Conservation (phyloP, 768 basidiomycete species). For the Termitomyces sp. region DNA sequence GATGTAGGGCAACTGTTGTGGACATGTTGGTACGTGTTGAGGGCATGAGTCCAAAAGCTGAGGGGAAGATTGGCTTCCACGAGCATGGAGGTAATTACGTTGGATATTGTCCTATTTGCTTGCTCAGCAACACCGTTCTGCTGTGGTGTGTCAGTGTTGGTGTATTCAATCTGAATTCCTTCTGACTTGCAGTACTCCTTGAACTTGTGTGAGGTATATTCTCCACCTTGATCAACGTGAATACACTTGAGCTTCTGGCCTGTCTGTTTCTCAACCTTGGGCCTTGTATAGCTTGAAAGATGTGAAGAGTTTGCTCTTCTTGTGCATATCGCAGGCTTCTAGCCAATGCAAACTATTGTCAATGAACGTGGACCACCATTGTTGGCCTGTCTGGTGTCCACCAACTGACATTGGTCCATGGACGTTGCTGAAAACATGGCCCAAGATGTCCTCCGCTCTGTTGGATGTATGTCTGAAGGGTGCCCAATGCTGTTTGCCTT, state of each 20-base stretch:
- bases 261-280: conserved; percentile 24
- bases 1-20: conserved; percentile 4
- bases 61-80: conserved; percentile 3
- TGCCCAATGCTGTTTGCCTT: no score
- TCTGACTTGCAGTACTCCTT: conserved; percentile 16
- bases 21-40: neutral
- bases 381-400: neutral
- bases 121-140: no score
- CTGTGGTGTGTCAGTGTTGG: conserved; percentile 25
- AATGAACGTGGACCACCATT: neutral
- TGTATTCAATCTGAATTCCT: conserved; percentile 23
- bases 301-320: conserved; percentile 17
- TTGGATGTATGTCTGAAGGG: neutral
- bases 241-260: conserved; percentile 20
- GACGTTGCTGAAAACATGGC: neutral
- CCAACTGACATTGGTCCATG: neutral
- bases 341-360: neutral
- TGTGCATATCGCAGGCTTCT: conserved; percentile 5
- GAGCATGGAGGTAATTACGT: no score
- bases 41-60: conserved; percentile 5
- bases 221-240: conserved; percentile 15
- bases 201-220: neutral
- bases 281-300: conserved; percentile 30
- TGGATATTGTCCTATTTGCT: conserved; percentile 30
- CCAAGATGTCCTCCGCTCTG: no score